phyloP scores from a whole-genome alignment of 2,329 filamentous ascomycete genomes.

The Fusarium sp. region DNA sequence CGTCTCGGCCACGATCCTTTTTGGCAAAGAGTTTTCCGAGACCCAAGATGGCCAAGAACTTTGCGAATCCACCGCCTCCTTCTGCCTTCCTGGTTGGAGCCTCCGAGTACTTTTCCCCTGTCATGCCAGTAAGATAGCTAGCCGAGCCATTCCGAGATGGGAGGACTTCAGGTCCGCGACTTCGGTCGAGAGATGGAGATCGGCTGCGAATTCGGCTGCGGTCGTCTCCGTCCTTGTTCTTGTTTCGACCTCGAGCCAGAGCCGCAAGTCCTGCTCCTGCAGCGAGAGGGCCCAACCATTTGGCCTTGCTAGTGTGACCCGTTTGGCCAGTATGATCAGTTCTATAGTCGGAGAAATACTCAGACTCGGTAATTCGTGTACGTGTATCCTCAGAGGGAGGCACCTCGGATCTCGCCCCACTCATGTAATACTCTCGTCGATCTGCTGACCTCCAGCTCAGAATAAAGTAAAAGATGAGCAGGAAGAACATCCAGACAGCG shows the following conservation, averaged over 20 bases:
- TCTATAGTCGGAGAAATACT: conserved; percentile 52
- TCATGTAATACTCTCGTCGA: conserved; percentile 65
- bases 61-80: conserved; percentile 68
- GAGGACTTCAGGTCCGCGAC: conserved; percentile 61
- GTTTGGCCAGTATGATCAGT: conserved; percentile 44
- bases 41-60: conserved; percentile 68
- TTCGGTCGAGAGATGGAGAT: conserved; percentile 51
- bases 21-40: conserved; percentile 70
- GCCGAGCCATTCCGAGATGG: conserved; percentile 65
- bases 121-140: conserved; percentile 65
- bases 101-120: conserved; percentile 72
- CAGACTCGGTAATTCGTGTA: conserved; percentile 55
- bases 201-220: conserved; percentile 57
- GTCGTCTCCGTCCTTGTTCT: conserved; percentile 52
- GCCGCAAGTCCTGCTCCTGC: conserved; percentile 65
- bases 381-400: conserved; percentile 62
- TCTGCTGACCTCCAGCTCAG: conserved; percentile 77
- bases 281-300: conserved; percentile 65
- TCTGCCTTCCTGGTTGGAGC: conserved; percentile 47
- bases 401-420: conserved; percentile 67
- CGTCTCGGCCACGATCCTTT: conserved; percentile 63
- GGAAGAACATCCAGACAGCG: conserved; percentile 78
- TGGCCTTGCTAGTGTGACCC: conserved; percentile 43
- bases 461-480: conserved; percentile 83
- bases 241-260: conserved; percentile 59